Base-by-base conservation (phyloP, 2,329 filamentous ascomycete genomes). In the Purpureocillium takamizusanense region DNA sequence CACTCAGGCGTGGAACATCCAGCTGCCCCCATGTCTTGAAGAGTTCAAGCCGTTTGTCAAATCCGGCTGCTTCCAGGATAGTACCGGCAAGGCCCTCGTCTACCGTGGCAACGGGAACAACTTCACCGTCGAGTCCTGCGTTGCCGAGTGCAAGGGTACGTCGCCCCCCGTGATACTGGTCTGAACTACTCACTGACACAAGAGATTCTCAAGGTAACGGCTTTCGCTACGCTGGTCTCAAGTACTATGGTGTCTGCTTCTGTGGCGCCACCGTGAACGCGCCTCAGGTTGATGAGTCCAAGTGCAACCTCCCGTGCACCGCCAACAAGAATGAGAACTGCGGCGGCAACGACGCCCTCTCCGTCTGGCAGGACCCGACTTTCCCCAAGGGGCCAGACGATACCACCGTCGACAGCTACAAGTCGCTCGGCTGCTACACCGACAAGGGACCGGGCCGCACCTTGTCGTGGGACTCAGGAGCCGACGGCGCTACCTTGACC, bases 381-480 rank as follows among this genome's bases (percentile, higher is more conserved):
- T 72, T 69, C 46, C 51, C 61, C 34, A 58, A 61, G 17, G 56
- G 59, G 43, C 67, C 62, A 45, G 60, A 57, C 15, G 59, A 70
- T 36, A 54, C 69, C 18, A 68, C 66, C 17, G 61, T 70, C 33
- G 62, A 63, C 38, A 64, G 68, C 33, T 85, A 78, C 65, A 61
- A 63, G 32, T 70, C 76, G 46, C 53, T 72, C n/a, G 81, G 81
- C 39, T 86, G 81, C 61, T 81, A 72, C 50, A 65, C 61, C 21
- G 72, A 74, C 43, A 50, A 61, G 39, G 60, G 43, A 35, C 45
- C 59, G 37, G 63, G 67, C 31, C 65, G 63, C 35, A 63, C 72
- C 18, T 59, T 76, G 34, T 60, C 60, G 18, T 72, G 66, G 51
- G 56, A 55, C 15, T 59, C 66, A 51, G 46, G 56, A 31, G 42